phyloP scores from a whole-genome alignment of 164 flowering plant genomes.

The Hamamelis virginiana region DNA sequence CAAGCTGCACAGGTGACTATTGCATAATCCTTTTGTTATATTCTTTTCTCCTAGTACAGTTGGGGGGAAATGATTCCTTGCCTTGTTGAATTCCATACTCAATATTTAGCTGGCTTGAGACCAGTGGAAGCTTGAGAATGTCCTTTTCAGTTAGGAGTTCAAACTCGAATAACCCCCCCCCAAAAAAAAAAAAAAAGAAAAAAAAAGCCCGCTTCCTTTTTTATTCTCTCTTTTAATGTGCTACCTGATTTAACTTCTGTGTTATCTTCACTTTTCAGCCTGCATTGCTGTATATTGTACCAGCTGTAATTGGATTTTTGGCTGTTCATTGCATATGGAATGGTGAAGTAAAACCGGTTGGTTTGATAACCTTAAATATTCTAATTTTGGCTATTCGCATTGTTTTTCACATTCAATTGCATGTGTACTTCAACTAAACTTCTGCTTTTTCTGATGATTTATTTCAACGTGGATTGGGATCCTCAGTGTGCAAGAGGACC shows the following conservation, averaged over 20 bases:
- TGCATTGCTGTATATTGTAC: constrained; percentile 93
- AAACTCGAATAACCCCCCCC: no score
- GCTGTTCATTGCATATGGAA: constrained; percentile 87
- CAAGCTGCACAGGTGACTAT: constrained; percentile 92
- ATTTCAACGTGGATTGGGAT: neutral
- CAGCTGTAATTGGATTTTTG: constrained; percentile 82
- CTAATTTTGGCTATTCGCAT: neutral
- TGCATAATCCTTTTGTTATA: neutral
- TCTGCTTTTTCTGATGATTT: neutral
- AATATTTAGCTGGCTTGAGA: neutral
- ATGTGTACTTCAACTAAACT: neutral
- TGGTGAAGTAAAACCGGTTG: constrained; percentile 89
- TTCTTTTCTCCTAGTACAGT: neutral
- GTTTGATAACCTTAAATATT: constrained; percentile 19
- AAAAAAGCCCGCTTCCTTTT: neutral
- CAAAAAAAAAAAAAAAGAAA: no score
- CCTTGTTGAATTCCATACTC: neutral
- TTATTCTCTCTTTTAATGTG: neutral
- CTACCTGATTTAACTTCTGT: neutral
- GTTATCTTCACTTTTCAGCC: constrained; percentile 57
- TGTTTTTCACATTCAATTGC: neutral
- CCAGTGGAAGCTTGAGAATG: neutral
- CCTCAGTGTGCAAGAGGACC: neutral
- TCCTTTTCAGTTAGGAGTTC: neutral
- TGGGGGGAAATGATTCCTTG: neutral